Evolutionary conservation across 2,329 filamentous ascomycete genomes (phyloP), one percentile per base, ranked within the genome.

Genomic region (Berkeleyomyces basicola): DNA sequence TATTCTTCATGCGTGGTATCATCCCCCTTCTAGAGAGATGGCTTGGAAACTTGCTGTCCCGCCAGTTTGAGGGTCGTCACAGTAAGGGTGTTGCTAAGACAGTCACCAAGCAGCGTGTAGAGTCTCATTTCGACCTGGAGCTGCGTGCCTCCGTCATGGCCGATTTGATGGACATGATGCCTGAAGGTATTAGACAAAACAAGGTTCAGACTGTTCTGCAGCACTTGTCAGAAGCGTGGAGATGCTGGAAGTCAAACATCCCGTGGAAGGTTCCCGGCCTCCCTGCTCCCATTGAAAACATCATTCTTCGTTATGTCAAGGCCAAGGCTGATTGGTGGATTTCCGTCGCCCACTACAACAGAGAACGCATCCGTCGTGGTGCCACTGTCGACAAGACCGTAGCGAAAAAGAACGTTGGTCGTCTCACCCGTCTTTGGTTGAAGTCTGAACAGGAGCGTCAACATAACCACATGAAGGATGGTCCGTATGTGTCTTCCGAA

Each of bases 301-400:
- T 99, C 69, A 99, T 99, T 70, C 79, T 99, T 66, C 88, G 93
- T 70, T 99, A 99, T 69, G 95, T 99, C 69, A 99, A 99, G 79
- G 92, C 90, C 68, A 99, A 99, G 79, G 93, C 93, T 16, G 93
- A 99, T 72, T 99, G 93, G 95, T 99, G 93, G 93, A 92, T 99
- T 65, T 97, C 91, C 31, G 95, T 99, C 40, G 93, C 93, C 9
- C 93, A 99, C 72, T 99, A 99, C 78, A 99, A 99, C 72, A 87
- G 93, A 69, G 93, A 99, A 77, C 87, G 93, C 72, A 99, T 99
- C 70, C 84, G 93, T 68, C 83, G 93, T 73, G 95, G 93, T 71
- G 95, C 93, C 2, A 99, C 93, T 1, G 93, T 99, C 10, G 93
- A 99, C 73, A 99, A 99, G 78, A 99, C 93, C 2, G 95, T 99